Evolutionary conservation across 768 basidiomycete genomes (phyloP), one percentile per base, ranked within the genome.

Genomic region (Russula sp.): DNA sequence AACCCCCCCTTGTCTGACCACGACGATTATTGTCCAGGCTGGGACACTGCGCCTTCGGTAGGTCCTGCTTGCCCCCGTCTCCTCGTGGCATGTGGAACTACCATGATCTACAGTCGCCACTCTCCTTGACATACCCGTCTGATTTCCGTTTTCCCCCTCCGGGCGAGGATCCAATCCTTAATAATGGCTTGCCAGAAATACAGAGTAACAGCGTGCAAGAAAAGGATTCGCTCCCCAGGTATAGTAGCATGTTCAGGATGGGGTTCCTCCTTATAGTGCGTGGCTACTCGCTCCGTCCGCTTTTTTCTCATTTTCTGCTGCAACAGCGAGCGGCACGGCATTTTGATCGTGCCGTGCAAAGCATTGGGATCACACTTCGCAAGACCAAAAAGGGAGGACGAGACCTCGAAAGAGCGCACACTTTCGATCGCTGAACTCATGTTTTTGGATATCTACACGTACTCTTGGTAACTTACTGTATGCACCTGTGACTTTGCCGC

Each of bases 181-280:
- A 41, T 9, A 41, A n/a, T 5, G 50, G 18, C 34, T 13, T 9
- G 29, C 32, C 53, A 42, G n/a, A 42, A 34, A 22, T 47, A 18
- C 45, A 16, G n/a, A 22, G 11, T 16, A n/a, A 29, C 16, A 14
- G 10, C 2, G 7, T 43, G 10, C 54, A 32, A 32, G 41, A 58
- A 50, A 36, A 35, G 9, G 56, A 32, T 2, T 9, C 50, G 18
- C 29, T 46, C 36, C 49, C 43, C n/a, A 51, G 18, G 20, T 65
- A 65, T 35, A 61, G 60, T 38, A 61, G 14, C n/a, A 61, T 61
- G 14, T 56, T 61, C 41, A 65, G 36, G n/a, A 65, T 65, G 63
- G 63, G 63, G 13, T 45, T 65, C 25, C 36, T 60, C 45, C 42
- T 64, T 8, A 61, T 45, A 9, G 63, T 61, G 50, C 48, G 63